Percentiles rank a stretch among this genome's conserved stretches.
phyloP scores from a whole-genome alignment of 108 stramenopile genomes.

The Nitzschia putrida region DNA sequence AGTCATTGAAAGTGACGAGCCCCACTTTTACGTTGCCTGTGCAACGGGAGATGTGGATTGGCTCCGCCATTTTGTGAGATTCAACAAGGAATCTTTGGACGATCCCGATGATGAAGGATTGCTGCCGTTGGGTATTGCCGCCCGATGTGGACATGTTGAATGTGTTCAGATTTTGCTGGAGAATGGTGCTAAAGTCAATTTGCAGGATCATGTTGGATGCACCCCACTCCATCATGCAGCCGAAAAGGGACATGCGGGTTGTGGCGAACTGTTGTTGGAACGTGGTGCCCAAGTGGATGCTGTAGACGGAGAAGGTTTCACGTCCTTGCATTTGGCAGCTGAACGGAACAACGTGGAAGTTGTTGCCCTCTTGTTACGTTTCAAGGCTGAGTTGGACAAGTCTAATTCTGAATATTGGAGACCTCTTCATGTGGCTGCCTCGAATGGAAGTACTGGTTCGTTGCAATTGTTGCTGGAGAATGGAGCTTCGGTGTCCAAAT shows the following conservation, averaged over 20 bases:
- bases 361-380: constrained; percentile 1
- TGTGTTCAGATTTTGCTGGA: constrained; percentile 9
- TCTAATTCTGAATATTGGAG: not conserved
- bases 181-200: constrained; percentile 14
- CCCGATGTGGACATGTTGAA: constrained; percentile 11
- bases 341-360: not conserved
- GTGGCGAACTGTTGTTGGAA: constrained; percentile 10
- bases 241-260: constrained; percentile 12
- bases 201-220: constrained; percentile 1
- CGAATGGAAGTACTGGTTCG: constrained; percentile 17
- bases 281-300: constrained; percentile 15
- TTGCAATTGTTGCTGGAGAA: constrained; percentile 12
- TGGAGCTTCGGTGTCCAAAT: constrained; percentile 1
- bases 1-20: constrained; percentile 8
- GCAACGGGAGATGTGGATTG: constrained; percentile 17
- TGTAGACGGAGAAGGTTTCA: not conserved
- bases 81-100: not conserved
- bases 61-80: constrained; percentile 2
- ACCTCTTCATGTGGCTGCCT: constrained; percentile 18
- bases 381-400: not conserved
- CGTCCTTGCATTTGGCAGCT: constrained; percentile 13
- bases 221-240: constrained; percentile 14
- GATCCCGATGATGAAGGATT: constrained; percentile 9
- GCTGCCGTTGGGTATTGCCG: constrained; percentile 7
- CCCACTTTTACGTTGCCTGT: constrained; percentile 9